Percentiles rank a stretch among this genome's conserved stretches.
These are phyloP conservation scores for Limonium bicolor DNA, from an alignment of 148 eudicot species.

Conservation along the genomic window DNA sequence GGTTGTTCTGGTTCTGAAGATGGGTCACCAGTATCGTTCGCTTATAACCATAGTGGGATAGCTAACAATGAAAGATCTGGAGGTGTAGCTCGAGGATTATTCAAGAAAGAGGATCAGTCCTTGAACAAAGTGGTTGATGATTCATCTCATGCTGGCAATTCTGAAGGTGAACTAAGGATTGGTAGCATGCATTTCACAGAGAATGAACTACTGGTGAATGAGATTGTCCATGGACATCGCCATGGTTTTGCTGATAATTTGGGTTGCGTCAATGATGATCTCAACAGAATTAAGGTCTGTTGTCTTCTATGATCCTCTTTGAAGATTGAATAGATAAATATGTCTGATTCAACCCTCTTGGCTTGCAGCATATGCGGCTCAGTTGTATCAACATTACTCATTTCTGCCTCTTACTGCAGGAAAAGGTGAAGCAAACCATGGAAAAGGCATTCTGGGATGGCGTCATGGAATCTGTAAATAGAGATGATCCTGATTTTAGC, in stretches of 20 bases:
- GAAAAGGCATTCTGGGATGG: slow-evolving; percentile 96
- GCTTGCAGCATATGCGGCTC: no score
- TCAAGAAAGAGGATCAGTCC: slow-evolving; percentile 26
- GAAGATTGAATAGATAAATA: not conserved
- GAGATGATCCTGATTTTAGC: slow-evolving; percentile 54
- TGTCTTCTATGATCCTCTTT: no score
- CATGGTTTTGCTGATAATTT: slow-evolving; percentile 32
- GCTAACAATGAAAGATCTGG: slow-evolving; percentile 15
- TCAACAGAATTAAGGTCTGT: slow-evolving; percentile 41
- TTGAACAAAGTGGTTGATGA: slow-evolving; percentile 17
- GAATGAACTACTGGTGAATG: slow-evolving; percentile 75
- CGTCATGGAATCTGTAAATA: slow-evolving; percentile 51
- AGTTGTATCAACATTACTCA: no score
- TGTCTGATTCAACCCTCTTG: no score
- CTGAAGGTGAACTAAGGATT: slow-evolving; percentile 5
- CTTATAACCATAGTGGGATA: slow-evolving; percentile 15
- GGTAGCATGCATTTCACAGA: slow-evolving; percentile 17
- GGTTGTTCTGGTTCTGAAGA: slow-evolving; percentile 22
- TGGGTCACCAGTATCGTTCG: slow-evolving; percentile 16
- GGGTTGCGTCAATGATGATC: slow-evolving; percentile 25
- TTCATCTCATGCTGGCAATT: slow-evolving; percentile 8
- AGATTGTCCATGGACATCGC: slow-evolving; percentile 54
- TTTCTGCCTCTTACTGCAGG: slow-evolving; percentile 17
- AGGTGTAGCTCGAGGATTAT: slow-evolving; percentile 57
- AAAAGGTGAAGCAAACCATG: slow-evolving; percentile 54